These are phyloP conservation scores for Lodderomyces orthopsilosis DNA, from an alignment of 1,139 yeast species.

Conservation along the genomic window DNA sequence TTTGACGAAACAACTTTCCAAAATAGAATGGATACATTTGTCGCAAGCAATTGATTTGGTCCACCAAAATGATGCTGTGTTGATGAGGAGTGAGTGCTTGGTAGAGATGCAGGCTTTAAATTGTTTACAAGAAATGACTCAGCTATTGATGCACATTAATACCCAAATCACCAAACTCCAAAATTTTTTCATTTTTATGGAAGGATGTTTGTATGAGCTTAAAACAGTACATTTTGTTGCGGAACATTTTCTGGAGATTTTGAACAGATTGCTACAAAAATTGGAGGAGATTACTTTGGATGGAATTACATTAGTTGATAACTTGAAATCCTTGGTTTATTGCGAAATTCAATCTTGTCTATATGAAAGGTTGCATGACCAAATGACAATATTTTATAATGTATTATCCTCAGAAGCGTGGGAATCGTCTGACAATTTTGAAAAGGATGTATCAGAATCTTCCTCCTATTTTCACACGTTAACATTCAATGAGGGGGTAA, in stretches of 20 bases:
- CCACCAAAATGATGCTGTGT: constrained; percentile 12
- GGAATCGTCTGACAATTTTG: neutral
- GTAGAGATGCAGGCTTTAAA: constrained; percentile 42
- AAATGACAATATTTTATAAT: constrained; percentile 9
- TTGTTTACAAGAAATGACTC: constrained; percentile 40
- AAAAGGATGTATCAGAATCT: constrained; percentile 9
- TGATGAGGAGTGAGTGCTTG: constrained; percentile 19
- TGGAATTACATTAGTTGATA: constrained; percentile 35
- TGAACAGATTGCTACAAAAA: constrained; percentile 38
- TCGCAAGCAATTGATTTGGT: constrained; percentile 48
- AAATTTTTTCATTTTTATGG: constrained; percentile 21
- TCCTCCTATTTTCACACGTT: constrained; percentile 30
- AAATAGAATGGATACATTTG: constrained; percentile 56
- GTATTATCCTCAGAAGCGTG: neutral
- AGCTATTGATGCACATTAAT: constrained; percentile 22
- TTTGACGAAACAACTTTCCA: constrained; percentile 23
- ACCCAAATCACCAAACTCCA: constrained; percentile 34
- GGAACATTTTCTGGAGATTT: constrained; percentile 14
- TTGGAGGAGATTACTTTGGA: constrained; percentile 42
- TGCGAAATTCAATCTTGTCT: constrained; percentile 33
- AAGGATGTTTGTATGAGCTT: constrained; percentile 22
- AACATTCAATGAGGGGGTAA: constrained; percentile 39
- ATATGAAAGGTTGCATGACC: constrained; percentile 16
- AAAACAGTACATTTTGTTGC: constrained; percentile 26
- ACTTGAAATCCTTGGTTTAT: constrained; percentile 42